Evolutionary conservation across 2,329 filamentous ascomycete genomes (phyloP).

Genomic region (Colletotrichum sp.): DNA sequence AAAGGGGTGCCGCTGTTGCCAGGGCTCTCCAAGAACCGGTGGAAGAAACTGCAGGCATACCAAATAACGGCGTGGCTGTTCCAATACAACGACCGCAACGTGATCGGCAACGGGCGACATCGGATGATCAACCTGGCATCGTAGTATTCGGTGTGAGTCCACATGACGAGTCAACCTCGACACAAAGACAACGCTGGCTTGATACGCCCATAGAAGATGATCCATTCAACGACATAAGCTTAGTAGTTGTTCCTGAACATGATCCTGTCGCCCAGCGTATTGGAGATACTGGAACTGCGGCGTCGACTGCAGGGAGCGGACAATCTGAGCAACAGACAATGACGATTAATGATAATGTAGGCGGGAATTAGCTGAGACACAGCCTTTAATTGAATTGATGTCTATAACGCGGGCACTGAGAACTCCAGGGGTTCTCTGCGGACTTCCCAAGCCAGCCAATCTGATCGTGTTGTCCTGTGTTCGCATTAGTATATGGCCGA

Average conservation of each 20-base stretch:
- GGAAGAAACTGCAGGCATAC: background rate
- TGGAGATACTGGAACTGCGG: background rate
- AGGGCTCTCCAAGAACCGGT: background rate
- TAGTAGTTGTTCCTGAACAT: background rate
- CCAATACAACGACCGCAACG: background rate
- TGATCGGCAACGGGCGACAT: background rate
- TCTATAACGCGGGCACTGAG: conserved; percentile 66
- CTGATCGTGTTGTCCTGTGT: conserved; percentile 85
- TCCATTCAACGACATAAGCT: background rate
- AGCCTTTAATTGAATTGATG: background rate
- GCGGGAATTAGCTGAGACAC: background rate
- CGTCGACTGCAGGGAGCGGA: background rate
- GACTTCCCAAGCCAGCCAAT: conserved; percentile 96
- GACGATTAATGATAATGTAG: background rate
- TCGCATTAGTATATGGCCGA: background rate
- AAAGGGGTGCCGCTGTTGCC: background rate
- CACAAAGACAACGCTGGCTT: background rate
- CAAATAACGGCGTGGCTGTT: background rate
- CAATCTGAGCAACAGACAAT: background rate
- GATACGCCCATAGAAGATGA: background rate
- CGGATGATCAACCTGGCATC: background rate
- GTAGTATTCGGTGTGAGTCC: background rate
- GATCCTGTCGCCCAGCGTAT: background rate
- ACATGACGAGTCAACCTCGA: background rate
- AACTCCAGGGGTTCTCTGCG: conserved; percentile 72